A percentile compares a stretch with the other conserved stretches of the same genome.
phyloP scores from a whole-genome alignment of 2,329 filamentous ascomycete genomes.

The Beauveria sp. region DNA sequence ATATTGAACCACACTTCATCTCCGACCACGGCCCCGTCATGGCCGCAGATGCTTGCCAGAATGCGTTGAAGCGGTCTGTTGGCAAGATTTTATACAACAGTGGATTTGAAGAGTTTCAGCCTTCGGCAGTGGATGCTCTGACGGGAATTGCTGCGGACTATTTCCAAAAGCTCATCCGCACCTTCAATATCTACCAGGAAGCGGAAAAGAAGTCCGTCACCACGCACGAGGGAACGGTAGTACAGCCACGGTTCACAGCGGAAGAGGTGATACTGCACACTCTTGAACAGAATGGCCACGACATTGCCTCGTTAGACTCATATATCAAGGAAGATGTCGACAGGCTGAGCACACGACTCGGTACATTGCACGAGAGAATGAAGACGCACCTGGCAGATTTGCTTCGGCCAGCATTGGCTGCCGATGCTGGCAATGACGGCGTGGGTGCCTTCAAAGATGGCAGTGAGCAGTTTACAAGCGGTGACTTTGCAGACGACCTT shows the following conservation, averaged over 20 bases:
- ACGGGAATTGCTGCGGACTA: constrained; percentile 87
- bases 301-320: constrained; percentile 70
- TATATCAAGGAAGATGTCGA: constrained; percentile 96
- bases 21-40: constrained; percentile 85
- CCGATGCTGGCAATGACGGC: constrained; percentile 71
- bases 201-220: constrained; percentile 63
- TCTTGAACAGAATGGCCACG: constrained; percentile 74
- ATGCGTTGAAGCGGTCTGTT: constrained; percentile 81
- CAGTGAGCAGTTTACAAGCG: constrained; percentile 92
- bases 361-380: constrained; percentile 87
- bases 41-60: constrained; percentile 71
- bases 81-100: constrained; percentile 94
- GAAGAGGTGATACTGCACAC: constrained; percentile 87
- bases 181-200: constrained; percentile 76
- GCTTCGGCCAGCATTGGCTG: constrained; percentile 74
- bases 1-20: constrained; percentile 82
- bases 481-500: constrained; percentile 95
- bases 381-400: constrained; percentile 88
- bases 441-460: constrained; percentile 91
- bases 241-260: constrained; percentile 62
- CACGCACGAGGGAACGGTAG: constrained; percentile 32
- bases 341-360: constrained; percentile 68
- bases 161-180: constrained; percentile 74
- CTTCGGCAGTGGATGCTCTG: constrained; percentile 81
- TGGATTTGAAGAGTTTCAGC: constrained; percentile 94